These are phyloP conservation scores for Arachnopeziza araneosa DNA, from an alignment of 2,329 filamentous ascomycete species.

Conservation along the genomic window DNA sequence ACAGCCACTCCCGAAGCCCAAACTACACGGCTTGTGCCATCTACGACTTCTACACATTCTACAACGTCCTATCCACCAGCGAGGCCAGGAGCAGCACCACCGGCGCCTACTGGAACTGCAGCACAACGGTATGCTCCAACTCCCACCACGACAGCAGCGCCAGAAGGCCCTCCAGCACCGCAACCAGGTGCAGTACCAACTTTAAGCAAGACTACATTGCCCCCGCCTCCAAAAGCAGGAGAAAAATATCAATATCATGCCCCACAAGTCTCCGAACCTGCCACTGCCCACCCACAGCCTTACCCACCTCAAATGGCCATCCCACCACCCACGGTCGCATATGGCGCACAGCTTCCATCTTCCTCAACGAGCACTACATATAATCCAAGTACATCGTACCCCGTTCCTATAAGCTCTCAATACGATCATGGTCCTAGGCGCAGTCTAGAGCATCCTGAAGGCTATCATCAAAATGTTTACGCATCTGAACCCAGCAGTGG, in stretches of 20 bases:
- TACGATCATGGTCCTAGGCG: conserved; percentile 9
- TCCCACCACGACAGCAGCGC: conserved; percentile 35
- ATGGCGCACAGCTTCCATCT: conserved; percentile 38
- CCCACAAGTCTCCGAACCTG: conserved; percentile 12
- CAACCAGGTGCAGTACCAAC: conserved; percentile 52
- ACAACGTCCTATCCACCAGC: conserved; percentile 35
- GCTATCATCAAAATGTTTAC: conserved; percentile 51
- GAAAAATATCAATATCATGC: conserved; percentile 37
- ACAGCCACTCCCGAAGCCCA: conserved; percentile 31
- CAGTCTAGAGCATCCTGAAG: conserved; percentile 33
- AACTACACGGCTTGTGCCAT: conserved; percentile 15
- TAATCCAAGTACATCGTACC: conserved; percentile 23
- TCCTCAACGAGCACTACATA: conserved; percentile 40
- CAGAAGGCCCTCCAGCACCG: conserved; percentile 44
- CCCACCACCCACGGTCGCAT: conserved; percentile 39
- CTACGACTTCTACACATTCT: conserved; percentile 30
- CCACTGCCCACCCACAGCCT: conserved; percentile 26
- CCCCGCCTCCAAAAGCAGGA: conserved; percentile 47
- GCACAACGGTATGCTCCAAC: conserved; percentile 35
- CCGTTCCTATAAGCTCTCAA: conserved; percentile 1
- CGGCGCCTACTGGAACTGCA: conserved; percentile 32
- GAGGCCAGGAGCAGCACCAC: conserved; percentile 45
- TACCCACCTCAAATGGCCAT: conserved; percentile 47
- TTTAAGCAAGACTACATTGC: conserved; percentile 34
- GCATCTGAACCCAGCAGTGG: conserved; percentile 46